A percentile compares a stretch with the other conserved stretches of the same genome.
Conservation (phyloP, 306 rosid genomes). For the Lathyrus oleraceus region DNA sequence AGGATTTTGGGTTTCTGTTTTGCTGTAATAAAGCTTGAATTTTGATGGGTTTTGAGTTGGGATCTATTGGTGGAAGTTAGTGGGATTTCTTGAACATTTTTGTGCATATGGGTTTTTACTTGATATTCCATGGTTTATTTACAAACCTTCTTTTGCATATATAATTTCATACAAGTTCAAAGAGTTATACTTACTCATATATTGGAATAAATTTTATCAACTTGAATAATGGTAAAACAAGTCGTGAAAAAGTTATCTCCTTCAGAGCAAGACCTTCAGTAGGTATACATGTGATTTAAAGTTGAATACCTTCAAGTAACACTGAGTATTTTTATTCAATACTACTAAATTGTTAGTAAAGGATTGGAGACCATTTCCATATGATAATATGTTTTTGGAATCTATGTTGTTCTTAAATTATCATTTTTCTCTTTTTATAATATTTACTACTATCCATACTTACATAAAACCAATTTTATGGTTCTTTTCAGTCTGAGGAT, state of each 20-base stretch:
- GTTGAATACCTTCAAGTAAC: conserved; percentile 20
- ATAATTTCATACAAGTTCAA: conserved; percentile 59
- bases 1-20: conserved; percentile 46
- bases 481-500: conserved; percentile 20
- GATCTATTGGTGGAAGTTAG: conserved; percentile 58
- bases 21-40: conserved; percentile 34
- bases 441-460: conserved; percentile 5
- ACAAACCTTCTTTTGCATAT: no score
- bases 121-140: conserved; percentile 25
- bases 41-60: conserved; percentile 40
- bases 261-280: conserved; percentile 75
- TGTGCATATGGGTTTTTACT: conserved; percentile 33
- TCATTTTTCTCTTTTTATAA: conserved; percentile 10
- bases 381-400: conserved; percentile 16
- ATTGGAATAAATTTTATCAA: conserved; percentile 87
- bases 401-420: conserved; percentile 10
- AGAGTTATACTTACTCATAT: conserved; percentile 81
- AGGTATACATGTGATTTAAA: conserved; percentile 54
- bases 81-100: conserved; percentile 38
- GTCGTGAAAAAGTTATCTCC: conserved; percentile 79
- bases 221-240: conserved; percentile 90
- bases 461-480: not conserved
- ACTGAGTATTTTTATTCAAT: conserved; percentile 13
- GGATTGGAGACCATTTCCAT: conserved; percentile 19
- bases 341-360: conserved; percentile 2